phyloP scores from a whole-genome alignment of 2,329 filamentous ascomycete species.

The Aspergillus oerlinghausenensis region DNA sequence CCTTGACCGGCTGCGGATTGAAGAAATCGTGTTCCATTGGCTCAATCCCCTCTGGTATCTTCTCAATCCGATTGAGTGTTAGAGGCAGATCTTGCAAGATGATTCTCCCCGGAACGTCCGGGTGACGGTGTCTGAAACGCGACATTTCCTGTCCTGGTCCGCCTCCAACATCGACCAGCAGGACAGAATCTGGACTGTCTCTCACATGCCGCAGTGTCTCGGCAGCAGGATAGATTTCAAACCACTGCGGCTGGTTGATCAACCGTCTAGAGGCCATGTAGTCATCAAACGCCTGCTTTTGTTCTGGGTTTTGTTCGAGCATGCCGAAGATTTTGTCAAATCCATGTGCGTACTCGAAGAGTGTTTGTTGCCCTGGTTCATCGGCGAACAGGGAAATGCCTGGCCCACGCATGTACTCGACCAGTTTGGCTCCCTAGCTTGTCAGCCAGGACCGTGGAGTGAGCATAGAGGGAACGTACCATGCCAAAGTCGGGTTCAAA shows the following conservation, averaged over 20 bases:
- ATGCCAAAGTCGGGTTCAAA: slow-evolving; percentile 8
- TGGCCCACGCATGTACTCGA: slow-evolving; percentile 16
- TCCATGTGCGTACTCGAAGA: slow-evolving; percentile 14
- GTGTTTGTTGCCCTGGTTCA: slow-evolving; percentile 5
- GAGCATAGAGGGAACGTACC: not conserved
- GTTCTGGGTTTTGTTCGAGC: slow-evolving; percentile 12
- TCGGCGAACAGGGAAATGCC: slow-evolving; percentile 5
- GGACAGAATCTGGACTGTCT: slow-evolving; percentile 7
- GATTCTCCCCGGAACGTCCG: slow-evolving; percentile 37
- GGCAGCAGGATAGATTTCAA: slow-evolving; percentile 14
- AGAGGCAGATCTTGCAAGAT: slow-evolving; percentile 46
- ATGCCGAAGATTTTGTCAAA: slow-evolving; percentile 14
- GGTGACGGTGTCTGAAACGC: slow-evolving; percentile 32
- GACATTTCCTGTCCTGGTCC: slow-evolving; percentile 36
- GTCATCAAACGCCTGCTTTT: slow-evolving; percentile 17
- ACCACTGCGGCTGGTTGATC: slow-evolving; percentile 13
- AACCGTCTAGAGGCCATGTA: slow-evolving; percentile 15
- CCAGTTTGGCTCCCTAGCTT: slow-evolving; percentile 2
- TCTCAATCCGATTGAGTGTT: slow-evolving; percentile 23
- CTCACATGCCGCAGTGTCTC: slow-evolving; percentile 2
- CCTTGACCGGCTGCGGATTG: slow-evolving; percentile 42
- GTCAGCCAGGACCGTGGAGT: not conserved
- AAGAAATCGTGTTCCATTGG: slow-evolving; percentile 44
- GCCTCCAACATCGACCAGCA: slow-evolving; percentile 42
- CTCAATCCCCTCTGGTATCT: slow-evolving; percentile 14